phyloP scores from a whole-genome alignment of 495 filamentous ascomycete genomes.

The Aspergillus nanangensis region DNA sequence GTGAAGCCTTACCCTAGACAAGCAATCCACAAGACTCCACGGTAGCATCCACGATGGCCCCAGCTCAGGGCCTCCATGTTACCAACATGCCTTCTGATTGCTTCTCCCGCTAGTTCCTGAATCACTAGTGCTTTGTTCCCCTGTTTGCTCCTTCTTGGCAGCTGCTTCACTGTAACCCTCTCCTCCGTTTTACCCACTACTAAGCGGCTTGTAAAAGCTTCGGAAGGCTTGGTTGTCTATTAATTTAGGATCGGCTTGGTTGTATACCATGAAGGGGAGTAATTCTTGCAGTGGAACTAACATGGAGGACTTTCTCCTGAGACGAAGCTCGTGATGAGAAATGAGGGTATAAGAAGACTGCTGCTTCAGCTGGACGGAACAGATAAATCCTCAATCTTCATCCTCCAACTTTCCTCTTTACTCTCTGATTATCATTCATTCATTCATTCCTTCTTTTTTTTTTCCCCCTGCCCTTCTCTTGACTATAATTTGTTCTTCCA shows the following conservation, averaged over 20 bases:
- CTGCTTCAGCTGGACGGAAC: no score
- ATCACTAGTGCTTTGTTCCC: no score
- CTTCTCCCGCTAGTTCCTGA: neutral
- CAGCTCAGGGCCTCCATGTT: neutral
- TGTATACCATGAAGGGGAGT: neutral
- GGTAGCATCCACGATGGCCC: conserved; percentile 3
- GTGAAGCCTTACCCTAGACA: conserved; percentile 9
- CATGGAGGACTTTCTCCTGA: no score
- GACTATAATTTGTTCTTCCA: neutral
- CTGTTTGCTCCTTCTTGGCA: neutral
- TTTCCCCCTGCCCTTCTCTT: neutral
- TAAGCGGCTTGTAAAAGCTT: neutral
- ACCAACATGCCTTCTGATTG: neutral
- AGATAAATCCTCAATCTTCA: no score
- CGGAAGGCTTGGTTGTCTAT: neutral
- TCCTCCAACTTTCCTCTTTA: no score
- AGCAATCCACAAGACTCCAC: conserved; percentile 4
- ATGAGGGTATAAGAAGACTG: no score
- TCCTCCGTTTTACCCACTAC: no score
- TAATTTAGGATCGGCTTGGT: neutral
- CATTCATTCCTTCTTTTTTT: neutral
- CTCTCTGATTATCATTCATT: no score
- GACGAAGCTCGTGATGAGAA: no score
- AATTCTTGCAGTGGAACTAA: no score
- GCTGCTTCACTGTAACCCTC: neutral